Evolutionary conservation across 2,329 filamentous ascomycete genomes (phyloP).

Genomic region (Fusarium ramigenum): DNA sequence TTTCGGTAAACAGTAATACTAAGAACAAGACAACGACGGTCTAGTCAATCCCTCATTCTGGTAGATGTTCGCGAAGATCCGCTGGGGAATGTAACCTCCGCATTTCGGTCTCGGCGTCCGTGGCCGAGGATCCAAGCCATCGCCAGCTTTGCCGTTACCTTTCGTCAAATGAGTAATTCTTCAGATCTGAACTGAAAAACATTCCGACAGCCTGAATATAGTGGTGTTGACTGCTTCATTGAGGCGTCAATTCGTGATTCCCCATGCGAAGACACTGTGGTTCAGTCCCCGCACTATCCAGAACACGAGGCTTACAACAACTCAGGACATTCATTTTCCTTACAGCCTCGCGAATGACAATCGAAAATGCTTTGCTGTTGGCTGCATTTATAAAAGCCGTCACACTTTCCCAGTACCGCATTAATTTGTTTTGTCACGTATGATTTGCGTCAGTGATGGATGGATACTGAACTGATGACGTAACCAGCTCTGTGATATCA

Average conservation of each 20-base stretch:
- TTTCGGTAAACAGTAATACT: not conserved
- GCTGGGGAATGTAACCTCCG: not conserved
- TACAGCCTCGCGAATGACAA: too few relatives aligned
- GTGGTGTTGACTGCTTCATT: rapidly evolving
- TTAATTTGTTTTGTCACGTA: too few relatives aligned
- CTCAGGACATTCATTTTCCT: not conserved
- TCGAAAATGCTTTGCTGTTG: too few relatives aligned
- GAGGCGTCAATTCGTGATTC: rapidly evolving
- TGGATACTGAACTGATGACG: not conserved
- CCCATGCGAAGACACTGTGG: rapidly evolving
- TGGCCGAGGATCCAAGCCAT: not conserved
- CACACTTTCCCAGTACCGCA: too few relatives aligned
- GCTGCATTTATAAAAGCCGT: rapidly evolving
- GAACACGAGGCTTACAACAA: not conserved
- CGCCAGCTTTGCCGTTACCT: rapidly evolving
- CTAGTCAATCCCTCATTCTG: not conserved
- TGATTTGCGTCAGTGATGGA: not conserved
- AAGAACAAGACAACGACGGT: not conserved
- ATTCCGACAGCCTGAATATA: not conserved
- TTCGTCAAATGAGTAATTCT: not conserved
- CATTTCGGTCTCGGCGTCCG: constrained; percentile 4
- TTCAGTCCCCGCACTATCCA: not conserved
- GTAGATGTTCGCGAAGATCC: not conserved
- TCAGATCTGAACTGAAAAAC: not conserved
- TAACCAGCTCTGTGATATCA: constrained; percentile 23